Evolutionary conservation across 495 filamentous ascomycete species (phyloP).

Genomic region (Neurospora sp.): DNA sequence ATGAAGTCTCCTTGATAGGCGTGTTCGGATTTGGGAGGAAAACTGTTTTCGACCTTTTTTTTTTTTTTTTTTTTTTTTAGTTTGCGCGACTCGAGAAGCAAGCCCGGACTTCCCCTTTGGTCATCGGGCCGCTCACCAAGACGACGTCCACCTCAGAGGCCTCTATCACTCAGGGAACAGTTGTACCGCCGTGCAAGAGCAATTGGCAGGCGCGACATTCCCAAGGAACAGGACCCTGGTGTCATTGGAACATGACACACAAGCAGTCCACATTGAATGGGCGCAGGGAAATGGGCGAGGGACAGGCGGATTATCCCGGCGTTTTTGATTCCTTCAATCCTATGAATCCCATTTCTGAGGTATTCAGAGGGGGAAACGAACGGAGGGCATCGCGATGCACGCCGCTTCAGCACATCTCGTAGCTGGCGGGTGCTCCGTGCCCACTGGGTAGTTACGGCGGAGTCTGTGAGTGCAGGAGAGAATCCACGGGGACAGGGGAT

Average conservation of each 20-base stretch:
- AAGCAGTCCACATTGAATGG: neutral
- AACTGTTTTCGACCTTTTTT: neutral
- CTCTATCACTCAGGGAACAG: neutral
- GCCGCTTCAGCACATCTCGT: neutral
- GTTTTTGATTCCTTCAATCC: neutral
- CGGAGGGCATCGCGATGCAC: neutral
- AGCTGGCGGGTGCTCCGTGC: neutral
- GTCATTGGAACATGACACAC: neutral
- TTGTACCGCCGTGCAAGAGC: neutral
- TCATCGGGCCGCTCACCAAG: neutral
- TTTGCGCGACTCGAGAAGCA: neutral
- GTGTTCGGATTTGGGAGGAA: neutral
- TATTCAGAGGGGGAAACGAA: neutral
- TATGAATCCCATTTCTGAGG: neutral
- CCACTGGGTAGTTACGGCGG: neutral
- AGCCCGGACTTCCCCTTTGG: neutral
- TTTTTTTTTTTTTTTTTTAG: neutral
- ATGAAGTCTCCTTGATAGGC: constrained; percentile 20
- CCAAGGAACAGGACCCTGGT: neutral
- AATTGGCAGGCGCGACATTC: neutral
- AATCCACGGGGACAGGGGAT: neutral
- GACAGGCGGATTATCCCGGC: neutral
- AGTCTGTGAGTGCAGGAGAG: neutral
- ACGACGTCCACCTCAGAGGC: neutral
- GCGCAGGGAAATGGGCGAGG: neutral